Conservation (phyloP, 768 basidiomycete genomes). For the Lanmaoa rubissima region DNA sequence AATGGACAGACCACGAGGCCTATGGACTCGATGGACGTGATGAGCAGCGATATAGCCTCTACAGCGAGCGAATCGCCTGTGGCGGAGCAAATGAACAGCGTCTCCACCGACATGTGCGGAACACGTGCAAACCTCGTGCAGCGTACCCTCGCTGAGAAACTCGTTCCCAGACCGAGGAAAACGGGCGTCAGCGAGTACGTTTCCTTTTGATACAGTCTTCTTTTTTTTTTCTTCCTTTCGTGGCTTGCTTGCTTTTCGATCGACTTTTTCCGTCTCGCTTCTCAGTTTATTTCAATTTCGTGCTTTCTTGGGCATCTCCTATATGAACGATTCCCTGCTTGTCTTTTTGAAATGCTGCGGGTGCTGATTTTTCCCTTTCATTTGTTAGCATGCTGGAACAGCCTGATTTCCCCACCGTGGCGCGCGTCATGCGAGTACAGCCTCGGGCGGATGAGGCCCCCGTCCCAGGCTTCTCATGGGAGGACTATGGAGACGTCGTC, state of each 20-base stretch:
- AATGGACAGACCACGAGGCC: conserved; percentile 8
- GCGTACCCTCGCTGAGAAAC: conserved; percentile 57
- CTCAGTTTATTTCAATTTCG: neutral
- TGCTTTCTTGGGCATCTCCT: neutral
- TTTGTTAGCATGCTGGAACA: conserved; percentile 58
- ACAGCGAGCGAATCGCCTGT: conserved; percentile 45
- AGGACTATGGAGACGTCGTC: conserved; percentile 70
- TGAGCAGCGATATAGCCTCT: conserved; percentile 53
- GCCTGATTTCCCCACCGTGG: conserved; percentile 50
- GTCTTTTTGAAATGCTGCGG: neutral
- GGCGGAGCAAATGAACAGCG: conserved; percentile 32
- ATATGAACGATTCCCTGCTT: neutral
- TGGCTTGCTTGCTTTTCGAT: neutral
- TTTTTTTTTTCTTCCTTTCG: neutral
- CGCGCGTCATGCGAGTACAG: conserved; percentile 71
- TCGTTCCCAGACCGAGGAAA: conserved; percentile 62
- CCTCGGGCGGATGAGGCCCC: conserved; percentile 57
- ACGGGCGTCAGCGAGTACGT: conserved; percentile 72
- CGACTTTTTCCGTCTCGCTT: neutral
- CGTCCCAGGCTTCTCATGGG: conserved; percentile 69
- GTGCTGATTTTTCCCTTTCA: neutral
- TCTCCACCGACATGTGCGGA: conserved; percentile 30
- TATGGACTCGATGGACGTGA: conserved; percentile 33
- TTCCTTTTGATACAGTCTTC: neutral
- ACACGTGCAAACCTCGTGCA: conserved; percentile 26